phyloP scores from a whole-genome alignment of 208 protist species.

The Trypanosoma theileri region DNA sequence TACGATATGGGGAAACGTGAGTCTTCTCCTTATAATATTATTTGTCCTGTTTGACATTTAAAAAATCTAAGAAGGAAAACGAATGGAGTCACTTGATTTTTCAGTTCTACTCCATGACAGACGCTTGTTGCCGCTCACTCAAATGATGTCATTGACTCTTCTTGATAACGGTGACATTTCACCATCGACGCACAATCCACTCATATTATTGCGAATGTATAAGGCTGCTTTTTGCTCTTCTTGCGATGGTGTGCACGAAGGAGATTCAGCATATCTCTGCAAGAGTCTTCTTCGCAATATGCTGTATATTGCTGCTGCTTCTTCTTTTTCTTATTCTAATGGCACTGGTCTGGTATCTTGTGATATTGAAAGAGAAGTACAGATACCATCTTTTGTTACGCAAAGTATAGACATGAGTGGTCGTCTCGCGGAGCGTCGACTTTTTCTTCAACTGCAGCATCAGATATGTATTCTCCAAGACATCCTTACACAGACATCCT shows the following conservation, averaged over 20 bases:
- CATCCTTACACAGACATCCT: background rate
- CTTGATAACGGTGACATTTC: conserved; percentile 12
- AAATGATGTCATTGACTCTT: background rate
- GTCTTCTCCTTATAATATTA: background rate
- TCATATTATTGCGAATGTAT: conserved; percentile 1
- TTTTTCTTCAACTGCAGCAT: background rate
- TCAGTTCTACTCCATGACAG: conserved; percentile 4
- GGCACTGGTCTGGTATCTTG: too few species aligned
- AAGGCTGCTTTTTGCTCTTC: conserved; percentile 4
- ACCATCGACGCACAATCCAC: background rate
- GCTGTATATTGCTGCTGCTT: background rate
- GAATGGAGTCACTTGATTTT: conserved; percentile 16
- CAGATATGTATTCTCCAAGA: background rate
- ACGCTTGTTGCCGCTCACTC: conserved; percentile 3
- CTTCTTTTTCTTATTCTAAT: too few species aligned
- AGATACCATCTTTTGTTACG: conserved; percentile 18
- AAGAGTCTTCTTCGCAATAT: conserved; percentile 2
- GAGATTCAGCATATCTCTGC: conserved; percentile 1
- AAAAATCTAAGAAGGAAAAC: background rate
- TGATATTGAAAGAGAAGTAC: background rate
- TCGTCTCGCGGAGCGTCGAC: conserved; percentile 8
- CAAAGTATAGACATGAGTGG: conserved; percentile 7
- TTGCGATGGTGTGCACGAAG: background rate
- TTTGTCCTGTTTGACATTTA: background rate
- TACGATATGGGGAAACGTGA: background rate